Percentiles rank a stretch among this genome's conserved stretches.
These are phyloP conservation scores for Termitomyces titanicus DNA, from an alignment of 768 basidiomycete genomes.

Conservation along the genomic window DNA sequence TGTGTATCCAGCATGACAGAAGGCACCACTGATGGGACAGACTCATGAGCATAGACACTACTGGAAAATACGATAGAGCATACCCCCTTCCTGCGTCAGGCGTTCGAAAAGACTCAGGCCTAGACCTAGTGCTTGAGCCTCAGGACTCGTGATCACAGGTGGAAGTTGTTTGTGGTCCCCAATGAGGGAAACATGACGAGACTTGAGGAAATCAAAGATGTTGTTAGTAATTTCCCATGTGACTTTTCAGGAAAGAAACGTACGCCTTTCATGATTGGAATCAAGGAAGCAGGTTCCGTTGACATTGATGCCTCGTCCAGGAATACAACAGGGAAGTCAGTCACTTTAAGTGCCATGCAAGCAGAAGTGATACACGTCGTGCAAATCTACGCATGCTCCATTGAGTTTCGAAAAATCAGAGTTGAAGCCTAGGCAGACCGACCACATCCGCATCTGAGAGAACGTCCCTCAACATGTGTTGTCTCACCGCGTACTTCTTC, in stretches of 20 bases:
- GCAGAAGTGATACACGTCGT: conserved; percentile 86
- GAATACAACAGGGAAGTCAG: conserved; percentile 92
- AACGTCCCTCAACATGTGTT: conserved; percentile 62
- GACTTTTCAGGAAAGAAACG: conserved; percentile 3
- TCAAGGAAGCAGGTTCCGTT: conserved; percentile 87
- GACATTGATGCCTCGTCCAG: conserved; percentile 97
- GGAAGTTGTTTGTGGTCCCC: conserved; percentile 98
- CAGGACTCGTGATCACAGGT: conserved; percentile 76
- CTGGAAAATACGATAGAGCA: conserved; percentile 21
- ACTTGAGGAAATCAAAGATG: conserved; percentile 38
- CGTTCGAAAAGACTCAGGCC: conserved; percentile 86
- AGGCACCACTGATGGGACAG: conserved; percentile 58
- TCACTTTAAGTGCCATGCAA: conserved; percentile 55
- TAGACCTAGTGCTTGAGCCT: conserved; percentile 71
- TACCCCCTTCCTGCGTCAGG: conserved; percentile 78
- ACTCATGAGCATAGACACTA: background rate
- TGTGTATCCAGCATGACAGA: conserved; percentile 92
- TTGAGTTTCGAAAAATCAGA: conserved; percentile 1
- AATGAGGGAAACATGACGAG: conserved; percentile 80
- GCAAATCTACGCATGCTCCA: conserved; percentile 54
- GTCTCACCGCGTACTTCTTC: conserved; percentile 52
- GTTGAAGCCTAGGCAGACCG: conserved; percentile 24
- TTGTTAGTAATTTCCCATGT: background rate
- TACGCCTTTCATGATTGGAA: conserved; percentile 94
- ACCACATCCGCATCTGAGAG: conserved; percentile 72